A percentile compares a stretch with the other conserved stretches of the same genome.
phyloP scores from a whole-genome alignment of 352 stramenopile species.

The Thalassiosira hispida region DNA sequence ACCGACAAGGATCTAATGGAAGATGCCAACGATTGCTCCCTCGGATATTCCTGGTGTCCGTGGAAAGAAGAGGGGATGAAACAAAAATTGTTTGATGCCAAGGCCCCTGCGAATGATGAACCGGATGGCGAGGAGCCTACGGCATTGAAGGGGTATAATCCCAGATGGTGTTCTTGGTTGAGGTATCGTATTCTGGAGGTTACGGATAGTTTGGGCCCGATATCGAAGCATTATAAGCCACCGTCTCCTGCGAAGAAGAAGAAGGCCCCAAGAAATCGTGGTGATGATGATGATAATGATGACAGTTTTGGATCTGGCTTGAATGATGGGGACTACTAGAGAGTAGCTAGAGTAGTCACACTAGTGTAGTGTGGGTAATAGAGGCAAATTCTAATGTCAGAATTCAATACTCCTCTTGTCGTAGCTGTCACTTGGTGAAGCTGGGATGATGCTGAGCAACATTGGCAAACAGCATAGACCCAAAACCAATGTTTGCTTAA shows the following conservation, averaged over 20 bases:
- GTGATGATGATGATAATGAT: conserved; percentile 5
- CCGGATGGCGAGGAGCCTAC: conserved; percentile 5
- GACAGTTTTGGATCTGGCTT: not conserved
- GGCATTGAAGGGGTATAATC: conserved; percentile 24
- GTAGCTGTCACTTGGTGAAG: too few species aligned
- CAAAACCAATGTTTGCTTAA: too few species aligned
- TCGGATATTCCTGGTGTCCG: conserved; percentile 23
- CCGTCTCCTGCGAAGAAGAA: conserved; percentile 20
- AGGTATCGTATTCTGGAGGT: conserved; percentile 26
- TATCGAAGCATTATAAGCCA: conserved; percentile 33
- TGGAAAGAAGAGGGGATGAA: conserved; percentile 5
- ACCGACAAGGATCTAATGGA: conserved; percentile 18
- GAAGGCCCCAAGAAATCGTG: not conserved
- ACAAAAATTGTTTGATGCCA: conserved; percentile 25
- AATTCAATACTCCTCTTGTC: too few species aligned
- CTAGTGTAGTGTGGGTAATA: too few species aligned
- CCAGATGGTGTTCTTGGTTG: conserved; percentile 26
- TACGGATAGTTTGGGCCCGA: conserved; percentile 17
- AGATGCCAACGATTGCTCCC: conserved; percentile 11
- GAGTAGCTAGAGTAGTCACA: too few species aligned
- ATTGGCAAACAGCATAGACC: too few species aligned
- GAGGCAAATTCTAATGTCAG: too few species aligned
- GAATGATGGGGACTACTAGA: too few species aligned
- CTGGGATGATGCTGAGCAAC: too few species aligned
- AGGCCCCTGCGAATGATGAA: conserved; percentile 19